Base-by-base conservation (phyloP, 768 basidiomycete genomes). In the Suillus tomentosus region DNA sequence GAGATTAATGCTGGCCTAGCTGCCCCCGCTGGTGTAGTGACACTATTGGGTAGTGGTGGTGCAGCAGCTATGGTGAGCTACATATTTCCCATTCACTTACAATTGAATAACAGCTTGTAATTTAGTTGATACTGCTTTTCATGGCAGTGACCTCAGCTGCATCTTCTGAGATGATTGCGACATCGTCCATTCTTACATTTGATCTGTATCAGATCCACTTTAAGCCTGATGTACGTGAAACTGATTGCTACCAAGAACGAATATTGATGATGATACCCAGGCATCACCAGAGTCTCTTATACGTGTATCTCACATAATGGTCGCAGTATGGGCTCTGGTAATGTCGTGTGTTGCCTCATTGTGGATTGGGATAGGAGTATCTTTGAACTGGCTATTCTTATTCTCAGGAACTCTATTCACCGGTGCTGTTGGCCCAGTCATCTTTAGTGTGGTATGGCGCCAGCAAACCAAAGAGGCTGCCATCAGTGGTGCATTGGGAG, bases 401-500 rank as follows among this genome's bases (percentile, higher is more conserved):
- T 68, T 68, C 63, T 68, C 67, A 14, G 67, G 67, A 56, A 68
- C 67, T 13, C 47, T 68, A 5, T 68, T 67, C 63, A 68, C 66
- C 7, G 81, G 81, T 5, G 80, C 82, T 1, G 67, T 68, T n/a
- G 66, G 66, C 10, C 67, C 67, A 40, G 60, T 68, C 36, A 68
- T 68, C 36, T 68, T 68, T 34, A 68, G 47, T 17, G 67, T 68
- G 13, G 60, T 68, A n/a, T 68, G 67, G 67, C 77, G 77, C 40
- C 80, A 81, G 67, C 72, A 82, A 27, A 78, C 79, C 1, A 68
- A 71, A 19, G 72, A 74, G 3, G 80, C 75, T 40, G 79, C 82
- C 3, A 72, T 81, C 54, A 59, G 68, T 36, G 82, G 82, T 1
- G 74, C 79, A 19, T 69, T 82, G 56, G 70, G 73, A n/a, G 82